Evolutionary conservation across 225 moss, liverwort and hornwort species (phyloP).

Genomic region (Thuidium tamariscinum): DNA sequence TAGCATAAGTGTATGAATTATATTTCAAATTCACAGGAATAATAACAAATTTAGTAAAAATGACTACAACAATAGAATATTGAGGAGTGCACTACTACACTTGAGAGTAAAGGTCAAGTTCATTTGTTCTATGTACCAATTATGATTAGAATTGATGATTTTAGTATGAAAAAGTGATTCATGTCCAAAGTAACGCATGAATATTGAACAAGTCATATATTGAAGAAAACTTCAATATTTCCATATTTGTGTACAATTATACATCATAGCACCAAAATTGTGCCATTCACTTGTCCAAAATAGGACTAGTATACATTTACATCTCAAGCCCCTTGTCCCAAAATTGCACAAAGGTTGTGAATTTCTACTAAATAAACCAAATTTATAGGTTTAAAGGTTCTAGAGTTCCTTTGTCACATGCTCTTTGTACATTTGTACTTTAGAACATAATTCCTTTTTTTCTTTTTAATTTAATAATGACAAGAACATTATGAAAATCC

Average conservation of each 20-base stretch:
- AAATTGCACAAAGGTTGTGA: neutral
- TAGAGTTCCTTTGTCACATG: neutral
- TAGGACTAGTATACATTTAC: neutral
- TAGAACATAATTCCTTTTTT: neutral
- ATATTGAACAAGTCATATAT: no score
- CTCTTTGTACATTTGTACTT: neutral
- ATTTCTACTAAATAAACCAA: neutral
- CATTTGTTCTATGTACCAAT: neutral
- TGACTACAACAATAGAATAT: neutral
- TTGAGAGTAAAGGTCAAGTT: neutral
- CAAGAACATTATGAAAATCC: neutral
- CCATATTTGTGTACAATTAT: no score
- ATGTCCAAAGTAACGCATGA: no score
- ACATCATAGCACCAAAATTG: no score
- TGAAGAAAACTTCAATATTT: no score
- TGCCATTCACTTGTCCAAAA: no score
- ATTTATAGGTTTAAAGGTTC: fast-evolving
- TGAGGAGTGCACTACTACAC: no score
- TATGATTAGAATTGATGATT: neutral
- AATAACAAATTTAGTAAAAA: neutral
- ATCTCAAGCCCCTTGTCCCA: neutral
- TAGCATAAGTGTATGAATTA: neutral
- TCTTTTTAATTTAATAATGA: neutral
- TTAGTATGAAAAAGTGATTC: neutral
- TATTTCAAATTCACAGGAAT: neutral